These are phyloP conservation scores for Rutstroemia sydowiana DNA, from an alignment of 2,329 filamentous ascomycete genomes.

Conservation along the genomic window DNA sequence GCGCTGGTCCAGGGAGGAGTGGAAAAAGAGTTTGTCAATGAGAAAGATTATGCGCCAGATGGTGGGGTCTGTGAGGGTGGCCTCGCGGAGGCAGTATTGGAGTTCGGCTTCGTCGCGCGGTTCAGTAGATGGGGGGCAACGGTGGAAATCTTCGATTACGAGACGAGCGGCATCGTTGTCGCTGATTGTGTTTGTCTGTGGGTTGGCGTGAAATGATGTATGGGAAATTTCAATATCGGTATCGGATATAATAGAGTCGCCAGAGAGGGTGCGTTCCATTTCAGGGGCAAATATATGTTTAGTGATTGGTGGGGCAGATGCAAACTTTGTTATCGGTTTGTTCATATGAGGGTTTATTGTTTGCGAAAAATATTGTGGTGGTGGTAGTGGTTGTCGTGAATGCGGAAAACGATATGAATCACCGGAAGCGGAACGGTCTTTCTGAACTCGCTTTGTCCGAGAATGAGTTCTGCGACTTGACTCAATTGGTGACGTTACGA, in stretches of 20 bases:
- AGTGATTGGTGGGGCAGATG: background rate
- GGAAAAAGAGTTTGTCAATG: conserved; percentile 57
- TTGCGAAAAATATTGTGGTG: background rate
- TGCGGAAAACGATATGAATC: background rate
- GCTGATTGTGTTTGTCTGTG: background rate
- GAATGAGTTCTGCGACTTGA: conserved; percentile 1
- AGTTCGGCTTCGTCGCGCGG: conserved; percentile 13
- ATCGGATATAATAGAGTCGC: conserved; percentile 28
- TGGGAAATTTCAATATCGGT: conserved; percentile 11
- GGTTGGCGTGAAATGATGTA: background rate
- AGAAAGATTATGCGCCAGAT: conserved; percentile 48
- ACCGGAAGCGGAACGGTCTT: background rate
- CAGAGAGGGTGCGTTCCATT: conserved; percentile 28
- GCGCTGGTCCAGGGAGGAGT: conserved; percentile 45
- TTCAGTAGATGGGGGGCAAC: conserved; percentile 10
- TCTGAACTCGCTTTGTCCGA: background rate
- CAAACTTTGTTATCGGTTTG: background rate
- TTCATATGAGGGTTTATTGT: background rate
- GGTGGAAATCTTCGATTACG: conserved; percentile 17
- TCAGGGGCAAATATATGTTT: background rate
- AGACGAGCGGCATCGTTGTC: conserved; percentile 20
- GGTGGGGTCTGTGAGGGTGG: background rate
- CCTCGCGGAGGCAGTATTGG: background rate
- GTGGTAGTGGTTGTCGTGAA: background rate
- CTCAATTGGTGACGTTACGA: background rate